Evolutionary conservation across 2,329 filamentous ascomycete species (phyloP), one percentile per base, ranked within the genome.

Genomic region (Zarea fungicola): DNA sequence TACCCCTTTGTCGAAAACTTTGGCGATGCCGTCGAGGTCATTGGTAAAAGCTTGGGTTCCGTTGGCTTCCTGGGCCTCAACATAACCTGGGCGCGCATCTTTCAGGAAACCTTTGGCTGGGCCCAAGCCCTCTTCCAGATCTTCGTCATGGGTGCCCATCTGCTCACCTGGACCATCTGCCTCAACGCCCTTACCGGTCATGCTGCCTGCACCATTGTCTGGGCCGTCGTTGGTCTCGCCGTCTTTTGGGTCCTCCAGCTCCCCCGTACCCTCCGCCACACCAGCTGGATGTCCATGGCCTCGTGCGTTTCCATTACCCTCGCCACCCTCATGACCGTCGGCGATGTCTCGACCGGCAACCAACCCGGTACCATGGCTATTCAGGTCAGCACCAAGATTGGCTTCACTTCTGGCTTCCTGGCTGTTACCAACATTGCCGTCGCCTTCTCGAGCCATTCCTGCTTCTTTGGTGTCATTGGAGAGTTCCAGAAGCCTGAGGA

Each of bases 1-100:
- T 81, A 89, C 58, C 85, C 85, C 1, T 81, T 85, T 62, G 74
- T 86, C 31, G 73, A 78, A 49, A 83, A 76, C 52, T 84, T 86
- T 61, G 81, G 81, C 13, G 83, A 87, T 56, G 83, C 81, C 2
- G 81, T 80, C 29, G 72, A 79, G 53, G 69, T 86, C 10, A 66
- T 87, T 10, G 68, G 68, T 23, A 59, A 62, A 26, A 59, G 67
- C 4, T 61, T 71, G 34, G 68, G 69, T 21, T 70, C 72, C 55
- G 83, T 84, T 0, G 65, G 63, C 7, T 59, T 77, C 2, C 81
- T 80, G 13, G 68, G 68, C 21, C 60, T 62, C 29, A 59, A 67
- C 3, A 61, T 71, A 31, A 67, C 69, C 21, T 69, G 72, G 55
- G 84, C 84, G 0, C 65, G 64, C 9, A 59, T 77, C 3, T 82